Evolutionary conservation across 2,329 filamentous ascomycete genomes (phyloP), one percentile per base, ranked within the genome.

Genomic region (Penicillium fuscoglaucum): DNA sequence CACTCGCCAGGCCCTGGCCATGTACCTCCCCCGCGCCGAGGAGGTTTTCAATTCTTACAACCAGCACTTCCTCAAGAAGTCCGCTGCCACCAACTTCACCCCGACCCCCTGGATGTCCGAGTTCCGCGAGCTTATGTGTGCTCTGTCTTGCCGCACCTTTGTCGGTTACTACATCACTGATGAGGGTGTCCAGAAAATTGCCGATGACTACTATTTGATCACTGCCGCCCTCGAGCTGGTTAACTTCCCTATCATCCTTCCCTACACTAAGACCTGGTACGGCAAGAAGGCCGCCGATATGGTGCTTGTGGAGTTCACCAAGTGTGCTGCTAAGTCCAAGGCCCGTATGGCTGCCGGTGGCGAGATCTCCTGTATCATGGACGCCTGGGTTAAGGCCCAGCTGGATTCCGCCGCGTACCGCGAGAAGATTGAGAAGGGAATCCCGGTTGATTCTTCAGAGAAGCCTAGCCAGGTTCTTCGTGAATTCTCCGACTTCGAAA

Each of bases 161-260:
- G 91, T 96, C 62, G 95, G 95, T 43, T 88, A 96, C 80, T 98
- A 98, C 80, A 93, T 97, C 76, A 87, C 89, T 46, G 90, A 96
- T 59, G 90, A 91, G 74, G 87, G 90, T 49, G 88, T 98, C 70
- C 93, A 96, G 84, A 93, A 90, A 82, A 95, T 98, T 64, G 90
- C 93, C 61, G 90, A 96, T 76, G 93, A 98, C 78, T 99, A 96
- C 80, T 98, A 96, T 78, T 85, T 93, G 64, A 96, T 98, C 73
- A 98, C 95, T 15, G 93, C 90, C 58, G 95, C 95, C 24, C 85
- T 98, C 66, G 95, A 99, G 78, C 85, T 98, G 47, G 95, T 99
- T 82, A 98, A 98, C 82, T 96, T 98, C 82, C 93, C 95, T 59
- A 90, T 98, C 78, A 97, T 98, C 73, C 78, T 98, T 41, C 93